Percentiles rank a stretch among this genome's conserved stretches.
phyloP scores from a whole-genome alignment of 176 grass and related monocot genomes.

The Carex kokanica region DNA sequence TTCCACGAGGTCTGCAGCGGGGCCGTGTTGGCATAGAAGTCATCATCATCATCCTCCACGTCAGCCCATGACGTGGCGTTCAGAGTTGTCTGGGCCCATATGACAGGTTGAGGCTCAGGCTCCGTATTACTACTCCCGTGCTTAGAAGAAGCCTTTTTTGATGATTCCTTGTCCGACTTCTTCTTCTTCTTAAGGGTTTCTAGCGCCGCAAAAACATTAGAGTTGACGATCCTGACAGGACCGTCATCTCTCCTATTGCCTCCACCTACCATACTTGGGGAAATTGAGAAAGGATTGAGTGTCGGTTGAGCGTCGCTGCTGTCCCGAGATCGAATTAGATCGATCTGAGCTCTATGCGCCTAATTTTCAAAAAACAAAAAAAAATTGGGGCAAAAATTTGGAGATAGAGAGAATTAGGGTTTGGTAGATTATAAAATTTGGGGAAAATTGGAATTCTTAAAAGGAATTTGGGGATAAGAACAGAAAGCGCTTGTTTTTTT shows the following conservation, averaged over 20 bases:
- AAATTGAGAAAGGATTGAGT: background rate
- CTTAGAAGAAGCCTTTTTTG: constrained; percentile 50
- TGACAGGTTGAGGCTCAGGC: constrained; percentile 51
- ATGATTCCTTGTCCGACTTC: constrained; percentile 62
- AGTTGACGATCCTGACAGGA: constrained; percentile 69
- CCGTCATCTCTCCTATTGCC: constrained; percentile 59
- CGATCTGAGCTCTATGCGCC: constrained; percentile 23
- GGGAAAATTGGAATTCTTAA: background rate
- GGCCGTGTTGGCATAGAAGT: constrained; percentile 88
- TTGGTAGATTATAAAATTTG: background rate
- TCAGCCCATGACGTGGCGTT: constrained; percentile 88
- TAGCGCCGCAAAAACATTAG: constrained; percentile 92
- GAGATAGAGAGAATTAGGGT: constrained; percentile 16
- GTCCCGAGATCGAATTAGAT: constrained; percentile 40
- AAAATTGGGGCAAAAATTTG: background rate
- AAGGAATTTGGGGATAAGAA: background rate
- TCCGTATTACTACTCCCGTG: constrained; percentile 38
- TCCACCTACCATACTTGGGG: constrained; percentile 68
- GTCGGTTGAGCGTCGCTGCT: background rate
- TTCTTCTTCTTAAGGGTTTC: constrained; percentile 99
- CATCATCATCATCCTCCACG: constrained; percentile 93
- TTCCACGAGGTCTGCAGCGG: constrained; percentile 61
- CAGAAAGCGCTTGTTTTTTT: background rate
- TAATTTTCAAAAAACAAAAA: background rate
- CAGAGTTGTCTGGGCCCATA: constrained; percentile 66